These are phyloP conservation scores for Gossypium schwendimanii DNA, from an alignment of 441 rosid species.

Conservation along the genomic window DNA sequence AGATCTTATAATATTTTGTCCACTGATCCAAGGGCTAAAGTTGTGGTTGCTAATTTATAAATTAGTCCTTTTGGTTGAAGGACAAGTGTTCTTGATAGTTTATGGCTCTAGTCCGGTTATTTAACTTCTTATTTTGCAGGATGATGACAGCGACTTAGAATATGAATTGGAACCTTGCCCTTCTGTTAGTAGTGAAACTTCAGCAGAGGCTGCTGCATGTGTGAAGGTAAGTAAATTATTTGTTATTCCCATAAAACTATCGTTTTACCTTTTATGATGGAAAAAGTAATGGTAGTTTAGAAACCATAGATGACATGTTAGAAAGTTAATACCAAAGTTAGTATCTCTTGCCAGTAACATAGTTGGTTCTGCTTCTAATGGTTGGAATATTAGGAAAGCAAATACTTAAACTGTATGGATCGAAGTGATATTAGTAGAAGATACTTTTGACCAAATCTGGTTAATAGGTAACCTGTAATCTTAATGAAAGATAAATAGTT, in stretches of 20 bases:
- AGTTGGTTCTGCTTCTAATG: neutral
- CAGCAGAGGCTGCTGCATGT: slow-evolving; percentile 74
- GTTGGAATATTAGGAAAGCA: neutral
- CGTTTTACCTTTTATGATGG: neutral
- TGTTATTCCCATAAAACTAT: neutral
- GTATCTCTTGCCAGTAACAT: neutral
- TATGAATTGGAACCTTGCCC: slow-evolving; percentile 81
- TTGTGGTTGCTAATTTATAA: neutral
- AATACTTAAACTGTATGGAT: neutral
- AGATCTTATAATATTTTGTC: neutral
- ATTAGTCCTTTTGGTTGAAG: neutral
- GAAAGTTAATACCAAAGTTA: neutral
- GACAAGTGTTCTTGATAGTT: neutral
- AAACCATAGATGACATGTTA: neutral
- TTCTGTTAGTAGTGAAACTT: slow-evolving; percentile 49
- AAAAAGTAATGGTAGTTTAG: neutral
- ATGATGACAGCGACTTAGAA: slow-evolving; percentile 87
- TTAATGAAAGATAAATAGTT: neutral
- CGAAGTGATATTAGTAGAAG: neutral
- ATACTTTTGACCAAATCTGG: neutral
- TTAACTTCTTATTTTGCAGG: slow-evolving; percentile 38
- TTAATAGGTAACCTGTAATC: neutral
- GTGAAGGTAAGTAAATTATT: slow-evolving; percentile 52
- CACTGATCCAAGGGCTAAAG: neutral
- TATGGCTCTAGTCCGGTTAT: neutral